Conservation (phyloP, 1,284 basidiomycete species). For the Leccinum brunneo-olivaceum region DNA sequence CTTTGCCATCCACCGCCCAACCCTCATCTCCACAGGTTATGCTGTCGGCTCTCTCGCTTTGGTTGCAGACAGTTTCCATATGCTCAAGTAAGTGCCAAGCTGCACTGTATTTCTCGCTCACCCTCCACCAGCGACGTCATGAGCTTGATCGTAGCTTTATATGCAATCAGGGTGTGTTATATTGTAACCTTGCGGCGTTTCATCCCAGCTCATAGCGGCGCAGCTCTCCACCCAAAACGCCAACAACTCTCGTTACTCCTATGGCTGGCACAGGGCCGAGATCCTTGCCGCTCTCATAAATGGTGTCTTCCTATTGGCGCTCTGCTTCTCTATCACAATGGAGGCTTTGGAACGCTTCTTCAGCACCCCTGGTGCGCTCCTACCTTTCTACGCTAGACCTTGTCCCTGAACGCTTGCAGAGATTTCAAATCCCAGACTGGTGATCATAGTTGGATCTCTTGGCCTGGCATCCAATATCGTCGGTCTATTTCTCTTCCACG, state of each 20-base stretch:
- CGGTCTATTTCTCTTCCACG: conserved; percentile 93
- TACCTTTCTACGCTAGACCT: conserved; percentile 4
- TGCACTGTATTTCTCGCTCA: conserved; percentile 8
- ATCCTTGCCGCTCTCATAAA: conserved; percentile 94
- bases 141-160: conserved; percentile 91
- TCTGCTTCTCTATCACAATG: conserved; percentile 93
- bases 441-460: conserved; percentile 86
- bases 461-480: conserved; percentile 91
- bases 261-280: conserved; percentile 98
- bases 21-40: conserved; percentile 55
- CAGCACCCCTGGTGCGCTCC: conserved; percentile 62
- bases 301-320: conserved; percentile 91
- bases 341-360: conserved; percentile 93
- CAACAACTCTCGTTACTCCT: conserved; percentile 67
- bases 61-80: conserved; percentile 96
- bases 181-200: background rate
- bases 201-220: conserved; percentile 1
- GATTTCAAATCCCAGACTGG: conserved; percentile 80
- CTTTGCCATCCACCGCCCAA: background rate
- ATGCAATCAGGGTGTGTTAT: conserved; percentile 81
- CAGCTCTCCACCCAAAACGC: conserved; percentile 51
- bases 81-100: conserved; percentile 75
- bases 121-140: conserved; percentile 73
- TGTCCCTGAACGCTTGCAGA: conserved; percentile 45
- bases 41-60: conserved; percentile 91